These are phyloP conservation scores for Cynanchum wilfordii DNA, from an alignment of 257 asterid species.

Conservation along the genomic window DNA sequence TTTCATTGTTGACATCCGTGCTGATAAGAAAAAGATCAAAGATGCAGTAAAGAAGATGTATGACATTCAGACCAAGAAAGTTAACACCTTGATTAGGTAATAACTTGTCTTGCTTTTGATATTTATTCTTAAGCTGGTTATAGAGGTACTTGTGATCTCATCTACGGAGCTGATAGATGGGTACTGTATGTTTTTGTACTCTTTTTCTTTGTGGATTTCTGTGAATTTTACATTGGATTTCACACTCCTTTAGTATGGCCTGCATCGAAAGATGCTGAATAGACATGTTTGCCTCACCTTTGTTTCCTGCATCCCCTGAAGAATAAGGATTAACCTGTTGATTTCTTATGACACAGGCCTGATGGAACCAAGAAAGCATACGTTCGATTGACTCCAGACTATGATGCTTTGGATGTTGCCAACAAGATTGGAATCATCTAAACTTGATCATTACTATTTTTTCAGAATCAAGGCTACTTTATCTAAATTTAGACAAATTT, in stretches of 20 bases:
- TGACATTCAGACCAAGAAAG: conserved; percentile 38
- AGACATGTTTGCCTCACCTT: not conserved
- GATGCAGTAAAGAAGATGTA: conserved; percentile 41
- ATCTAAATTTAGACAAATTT: conserved; percentile 1
- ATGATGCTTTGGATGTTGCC: conserved; percentile 41
- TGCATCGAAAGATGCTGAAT: not conserved
- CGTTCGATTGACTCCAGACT: conserved; percentile 42
- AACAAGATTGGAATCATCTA: conserved; percentile 46
- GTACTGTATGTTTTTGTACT: not conserved
- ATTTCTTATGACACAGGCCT: conserved; percentile 26
- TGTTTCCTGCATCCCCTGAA: not conserved
- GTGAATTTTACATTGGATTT: not conserved
- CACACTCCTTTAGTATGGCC: not conserved
- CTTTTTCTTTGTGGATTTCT: not conserved
- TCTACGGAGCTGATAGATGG: not conserved
- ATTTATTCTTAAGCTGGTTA: not conserved
- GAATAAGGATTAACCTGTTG: not conserved
- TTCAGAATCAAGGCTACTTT: not conserved
- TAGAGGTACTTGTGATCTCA: not conserved
- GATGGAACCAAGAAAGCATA: conserved; percentile 46
- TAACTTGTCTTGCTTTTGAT: not conserved
- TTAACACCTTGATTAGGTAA: conserved; percentile 34
- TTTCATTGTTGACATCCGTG: conserved; percentile 37
- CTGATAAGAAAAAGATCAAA: conserved; percentile 36
- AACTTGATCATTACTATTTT: not conserved